Evolutionary conservation across 129 eudicot genomes (phyloP), one percentile per base, ranked within the genome.

Genomic region (Apium graveolens): DNA sequence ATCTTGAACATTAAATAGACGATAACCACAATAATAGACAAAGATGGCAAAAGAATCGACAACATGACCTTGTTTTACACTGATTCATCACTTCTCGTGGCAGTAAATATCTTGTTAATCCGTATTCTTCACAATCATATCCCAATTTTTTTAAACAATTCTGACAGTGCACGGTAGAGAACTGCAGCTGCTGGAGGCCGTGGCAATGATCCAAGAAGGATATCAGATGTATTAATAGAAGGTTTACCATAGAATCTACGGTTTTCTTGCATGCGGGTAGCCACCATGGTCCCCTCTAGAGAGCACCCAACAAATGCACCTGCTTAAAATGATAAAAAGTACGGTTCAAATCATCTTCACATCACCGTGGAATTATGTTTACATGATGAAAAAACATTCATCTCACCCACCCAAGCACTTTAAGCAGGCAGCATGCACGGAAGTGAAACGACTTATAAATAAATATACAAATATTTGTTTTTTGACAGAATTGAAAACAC

Each of bases 281-380:
- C 86, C 62, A 90, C 85, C 48, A 90, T 62, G 78, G 79, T 90
- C 53, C 95, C 87, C 84, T 87, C 91, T 73, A 87, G 78, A 20
- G 91, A 90, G 79, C 89, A 90, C 49, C 95, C 95, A 79, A 87
- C 91, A 87, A 90, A 90, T 21, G 90, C 95, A 76, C 95, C 91
- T 90, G n/a, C n/a, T n/a, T n/a, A n/a, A n/a, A n/a, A n/a, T n/a
- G n/a, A n/a, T n/a, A n/a, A n/a, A n/a, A n/a, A n/a, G n/a, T n/a
- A n/a, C n/a, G n/a, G n/a, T n/a, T n/a, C n/a, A n/a, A n/a, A n/a
- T n/a, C n/a, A n/a, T 34, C 34, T 44, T 20, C 44, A 42, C 12
- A 32, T 2, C 70, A 49, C 32, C 10, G 13, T 16, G 11, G 11
- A 34, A 46, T 20, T 41, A 46, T 32, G 78, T 11, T 51, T 27